Base-by-base conservation (phyloP, 2,329 filamentous ascomycete species). In the Phaeosphaeriaceae sp. region DNA sequence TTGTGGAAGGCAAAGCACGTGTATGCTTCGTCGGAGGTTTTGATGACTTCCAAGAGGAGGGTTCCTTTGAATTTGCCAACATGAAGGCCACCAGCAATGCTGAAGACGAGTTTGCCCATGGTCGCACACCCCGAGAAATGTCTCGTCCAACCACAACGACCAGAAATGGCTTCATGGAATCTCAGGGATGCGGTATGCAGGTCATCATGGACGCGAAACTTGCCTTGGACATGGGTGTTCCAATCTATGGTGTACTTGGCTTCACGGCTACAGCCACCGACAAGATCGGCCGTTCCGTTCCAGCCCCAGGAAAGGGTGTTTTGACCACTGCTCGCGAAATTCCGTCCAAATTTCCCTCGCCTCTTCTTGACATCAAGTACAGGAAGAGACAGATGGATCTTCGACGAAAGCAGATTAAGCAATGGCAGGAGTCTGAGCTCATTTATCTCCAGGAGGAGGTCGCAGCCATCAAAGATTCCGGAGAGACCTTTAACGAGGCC, bases 41-140 rank as follows among this genome's bases (percentile, higher is more conserved):
- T 70, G 94, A 99, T 79, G 95, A 99, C 78, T 97, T 99, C 81
- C 92, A 95, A 69, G 94, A 99, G 78, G 94, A 99, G 78, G 95
- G 94, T 43, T 99, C 94, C 1, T 99, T 97, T 71, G 94, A 99
- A 76, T 99, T 99, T 74, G 94, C 94, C 81, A 99, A 99, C 82
- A 99, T 99, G 94, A 96, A 96, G 79, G 94, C 94, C 51, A 99
- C 94, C 47, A 97, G 92, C 83, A 99, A 97, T 71, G 92, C 93
- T 20, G 89, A 97, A 54, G 92, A 97, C 63, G 95, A 99, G 75
- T 90, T 99, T 64, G 91, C 87, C 8, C 94, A 97, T 68, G 94
- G 94, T 39, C 90, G 94, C 60, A 97, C 94, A 41, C 93, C 94
- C 11, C 86, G 87, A 75, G 94, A 99, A 77, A 99, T 99, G 94